Evolutionary conservation across 495 filamentous ascomycete genomes (phyloP), one percentile per base, ranked within the genome.

Genomic region (Cercophora scortea): DNA sequence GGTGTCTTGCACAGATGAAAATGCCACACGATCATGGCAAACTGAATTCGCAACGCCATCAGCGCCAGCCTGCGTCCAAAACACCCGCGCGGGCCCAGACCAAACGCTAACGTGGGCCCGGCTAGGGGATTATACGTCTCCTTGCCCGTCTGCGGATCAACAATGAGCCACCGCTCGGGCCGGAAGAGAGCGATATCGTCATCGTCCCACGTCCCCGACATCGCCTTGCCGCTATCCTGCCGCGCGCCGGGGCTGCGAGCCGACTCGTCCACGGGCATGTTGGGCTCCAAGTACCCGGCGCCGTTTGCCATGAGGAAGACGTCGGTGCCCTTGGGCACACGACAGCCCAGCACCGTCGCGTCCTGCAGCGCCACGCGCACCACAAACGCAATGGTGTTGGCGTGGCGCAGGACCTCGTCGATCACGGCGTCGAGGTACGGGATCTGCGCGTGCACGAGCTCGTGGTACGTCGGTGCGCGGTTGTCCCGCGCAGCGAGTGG

Each of bases 31-130:
- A 71, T 34, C 41, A 72, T 32, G 1, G 62, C 59, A 4, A 71
- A 50, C 49, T 69, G 47, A 5, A 74, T 59, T 8, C 61, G 59
- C 51, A 74, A 42, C 56, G 67, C 59, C 9, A 61, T n/a, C 33
- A 65, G 51, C 16, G 66, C 72, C 42, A 74, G 50, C 72, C 70
- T 71, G 53, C 67, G 67, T 11, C 79, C 79, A 39, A 78, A 66
- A 48, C 79, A 83, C 32, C 73, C 72, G 18, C 81, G 50, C 8
- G 72, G 75, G 0, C 81, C 80, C 32, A 70, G 66, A 10, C 78
- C 79, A 41, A 77, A 49, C 0, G 73, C 72, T 0, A 72, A 45
- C 0, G 68, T 43, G 9, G 73, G 62, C 0, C 65, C 65, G 0
- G 62, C 62, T 40, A 50, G 25, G 4, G 56, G 39, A 32, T 68